These are phyloP conservation scores for Alternaria alternata DNA, from an alignment of 2,329 filamentous ascomycete species.

Conservation along the genomic window DNA sequence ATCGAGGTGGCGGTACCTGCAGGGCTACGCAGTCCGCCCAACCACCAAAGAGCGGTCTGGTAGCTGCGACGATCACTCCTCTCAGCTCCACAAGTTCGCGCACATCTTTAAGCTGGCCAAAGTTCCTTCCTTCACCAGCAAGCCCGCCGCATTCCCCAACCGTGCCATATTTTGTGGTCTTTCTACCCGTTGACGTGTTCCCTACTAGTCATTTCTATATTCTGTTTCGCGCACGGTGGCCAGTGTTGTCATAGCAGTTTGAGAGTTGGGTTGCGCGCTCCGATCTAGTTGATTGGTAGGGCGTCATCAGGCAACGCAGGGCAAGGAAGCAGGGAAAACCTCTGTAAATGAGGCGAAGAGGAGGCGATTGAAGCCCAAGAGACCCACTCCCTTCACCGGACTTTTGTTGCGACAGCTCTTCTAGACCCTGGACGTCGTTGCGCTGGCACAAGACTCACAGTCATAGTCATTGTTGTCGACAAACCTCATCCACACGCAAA, in stretches of 20 bases:
- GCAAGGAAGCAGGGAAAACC: conserved; percentile 1
- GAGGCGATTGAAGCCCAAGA: conserved; percentile 26
- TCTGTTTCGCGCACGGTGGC: conserved; percentile 3
- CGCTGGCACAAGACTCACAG: conserved; percentile 6
- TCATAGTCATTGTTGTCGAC: background rate
- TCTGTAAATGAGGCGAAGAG: conserved; percentile 1
- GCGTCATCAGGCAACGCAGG: conserved; percentile 2
- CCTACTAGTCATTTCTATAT: background rate
- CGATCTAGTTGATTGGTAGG: conserved; percentile 2
- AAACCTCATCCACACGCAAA: background rate
- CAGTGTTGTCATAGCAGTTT: background rate
- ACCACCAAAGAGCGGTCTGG: conserved; percentile 34
- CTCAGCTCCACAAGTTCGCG: conserved; percentile 40
- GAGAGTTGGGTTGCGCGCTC: background rate
- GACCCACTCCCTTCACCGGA: conserved; percentile 23
- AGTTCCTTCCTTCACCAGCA: conserved; percentile 7
- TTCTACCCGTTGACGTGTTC: conserved; percentile 6
- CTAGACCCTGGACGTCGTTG: background rate
- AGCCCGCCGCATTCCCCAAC: conserved; percentile 21
- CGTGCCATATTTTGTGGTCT: conserved; percentile 19
- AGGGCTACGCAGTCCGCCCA: conserved; percentile 25
- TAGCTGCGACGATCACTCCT: conserved; percentile 26
- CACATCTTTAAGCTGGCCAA: conserved; percentile 19
- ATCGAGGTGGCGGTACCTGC: conserved; percentile 27
- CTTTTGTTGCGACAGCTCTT: conserved; percentile 12